A percentile compares a stretch with the other conserved stretches of the same genome.
These are phyloP conservation scores for Fusarium pininemorale DNA, from an alignment of 2,329 filamentous ascomycete genomes.

Conservation along the genomic window DNA sequence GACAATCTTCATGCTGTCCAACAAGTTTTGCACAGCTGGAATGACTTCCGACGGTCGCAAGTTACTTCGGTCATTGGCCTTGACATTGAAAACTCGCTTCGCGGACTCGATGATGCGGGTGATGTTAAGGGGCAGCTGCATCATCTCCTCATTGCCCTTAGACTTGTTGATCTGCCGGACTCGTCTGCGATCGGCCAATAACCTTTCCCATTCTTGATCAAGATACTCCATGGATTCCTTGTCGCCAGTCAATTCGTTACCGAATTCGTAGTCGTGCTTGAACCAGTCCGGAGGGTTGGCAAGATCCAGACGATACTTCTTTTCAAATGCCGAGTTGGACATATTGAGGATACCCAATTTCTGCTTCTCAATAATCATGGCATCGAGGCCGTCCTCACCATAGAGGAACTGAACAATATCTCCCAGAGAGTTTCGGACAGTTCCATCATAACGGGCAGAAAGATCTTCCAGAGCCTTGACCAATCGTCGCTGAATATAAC, in stretches of 20 bases:
- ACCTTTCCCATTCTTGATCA: slow-evolving; percentile 86
- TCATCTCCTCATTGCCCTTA: slow-evolving; percentile 81
- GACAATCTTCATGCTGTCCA: slow-evolving; percentile 84
- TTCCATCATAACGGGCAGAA: slow-evolving; percentile 97
- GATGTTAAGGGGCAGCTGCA: slow-evolving; percentile 93
- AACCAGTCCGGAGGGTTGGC: slow-evolving; percentile 69
- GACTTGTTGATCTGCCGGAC: slow-evolving; percentile 74
- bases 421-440: slow-evolving; percentile 94
- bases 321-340: slow-evolving; percentile 79
- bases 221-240: slow-evolving; percentile 86
- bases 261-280: slow-evolving; percentile 71
- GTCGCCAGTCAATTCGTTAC: slow-evolving; percentile 86
- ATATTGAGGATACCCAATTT: slow-evolving; percentile 85
- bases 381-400: slow-evolving; percentile 96
- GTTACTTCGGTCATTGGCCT: slow-evolving; percentile 85
- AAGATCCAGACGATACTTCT: slow-evolving; percentile 85
- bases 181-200: slow-evolving; percentile 77
- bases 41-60: slow-evolving; percentile 89
- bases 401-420: slow-evolving; percentile 98
- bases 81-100: slow-evolving; percentile 89
- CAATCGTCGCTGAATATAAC: slow-evolving; percentile 97
- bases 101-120: slow-evolving; percentile 90
- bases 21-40: slow-evolving; percentile 76
- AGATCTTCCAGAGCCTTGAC: slow-evolving; percentile 98
- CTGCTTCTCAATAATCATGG: slow-evolving; percentile 92